Conservation (phyloP, 164 flowering plant species). For the Stephania yunnanensis region DNA sequence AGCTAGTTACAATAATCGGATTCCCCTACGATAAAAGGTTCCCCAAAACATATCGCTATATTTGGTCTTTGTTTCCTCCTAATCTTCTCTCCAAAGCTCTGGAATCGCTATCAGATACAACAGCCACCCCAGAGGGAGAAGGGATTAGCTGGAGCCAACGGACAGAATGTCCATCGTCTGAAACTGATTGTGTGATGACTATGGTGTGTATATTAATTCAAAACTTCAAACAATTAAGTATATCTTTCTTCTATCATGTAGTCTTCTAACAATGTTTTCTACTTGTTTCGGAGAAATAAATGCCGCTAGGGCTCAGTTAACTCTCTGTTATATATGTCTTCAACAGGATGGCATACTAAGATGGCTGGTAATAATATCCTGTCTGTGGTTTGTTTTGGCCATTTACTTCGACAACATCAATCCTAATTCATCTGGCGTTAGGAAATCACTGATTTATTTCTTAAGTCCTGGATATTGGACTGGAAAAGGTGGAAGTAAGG, state of each 20-base stretch:
- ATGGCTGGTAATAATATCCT: constrained; percentile 66
- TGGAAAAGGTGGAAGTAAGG: constrained; percentile 74
- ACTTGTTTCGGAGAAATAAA: background rate
- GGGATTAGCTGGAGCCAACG: constrained; percentile 83
- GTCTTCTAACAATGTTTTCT: background rate
- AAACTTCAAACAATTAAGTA: background rate
- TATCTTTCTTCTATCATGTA: too few relatives aligned
- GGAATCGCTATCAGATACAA: constrained; percentile 54
- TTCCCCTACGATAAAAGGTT: constrained; percentile 49
- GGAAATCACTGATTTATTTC: constrained; percentile 78
- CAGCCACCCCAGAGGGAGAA: constrained; percentile 53
- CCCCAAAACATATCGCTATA: constrained; percentile 21
- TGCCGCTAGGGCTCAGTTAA: background rate
- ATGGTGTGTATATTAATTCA: constrained; percentile 42
- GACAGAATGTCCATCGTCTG: constrained; percentile 49
- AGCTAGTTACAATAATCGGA: constrained; percentile 56
- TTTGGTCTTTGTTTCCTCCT: constrained; percentile 93
- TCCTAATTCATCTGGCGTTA: constrained; percentile 73
- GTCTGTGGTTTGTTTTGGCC: constrained; percentile 79
- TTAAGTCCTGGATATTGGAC: constrained; percentile 84
- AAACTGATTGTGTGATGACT: constrained; percentile 56
- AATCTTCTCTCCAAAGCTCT: constrained; percentile 72
- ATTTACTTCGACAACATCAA: constrained; percentile 88
- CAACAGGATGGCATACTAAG: constrained; percentile 71
- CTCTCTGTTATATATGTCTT: background rate